Evolutionary conservation across 75 land plant genomes (phyloP).

Genomic region (Sequoia sempervirens): DNA sequence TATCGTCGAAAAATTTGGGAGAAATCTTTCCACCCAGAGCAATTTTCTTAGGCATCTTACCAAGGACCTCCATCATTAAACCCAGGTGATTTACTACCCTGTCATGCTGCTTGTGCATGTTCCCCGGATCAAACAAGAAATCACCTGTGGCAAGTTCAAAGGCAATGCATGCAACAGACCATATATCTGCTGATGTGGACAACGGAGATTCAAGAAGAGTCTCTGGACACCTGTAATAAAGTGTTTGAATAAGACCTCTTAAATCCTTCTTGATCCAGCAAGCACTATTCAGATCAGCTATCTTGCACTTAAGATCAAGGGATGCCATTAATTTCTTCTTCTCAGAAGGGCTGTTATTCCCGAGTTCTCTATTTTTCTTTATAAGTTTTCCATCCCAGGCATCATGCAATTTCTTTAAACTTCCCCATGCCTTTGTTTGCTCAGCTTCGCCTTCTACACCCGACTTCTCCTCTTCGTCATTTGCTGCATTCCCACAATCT

Average conservation of each 20-base stretch:
- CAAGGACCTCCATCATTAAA: conserved; percentile 81
- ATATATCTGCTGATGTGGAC: conserved; percentile 82
- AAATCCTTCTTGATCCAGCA: conserved; percentile 77
- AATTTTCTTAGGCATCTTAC: conserved; percentile 75
- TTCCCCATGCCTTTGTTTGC: conserved; percentile 2
- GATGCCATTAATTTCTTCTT: conserved; percentile 34
- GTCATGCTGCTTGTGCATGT: not conserved
- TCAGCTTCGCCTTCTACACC: not conserved
- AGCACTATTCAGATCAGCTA: conserved; percentile 83
- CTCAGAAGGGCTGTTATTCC: conserved; percentile 28
- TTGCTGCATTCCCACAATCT: conserved; percentile 19
- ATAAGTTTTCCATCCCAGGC: conserved; percentile 6
- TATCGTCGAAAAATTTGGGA: conserved; percentile 58
- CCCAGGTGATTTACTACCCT: conserved; percentile 64
- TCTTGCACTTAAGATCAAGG: conserved; percentile 64
- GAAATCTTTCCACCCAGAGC: conserved; percentile 69
- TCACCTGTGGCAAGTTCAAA: no score
- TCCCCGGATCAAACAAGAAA: conserved; percentile 74
- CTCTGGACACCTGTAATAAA: conserved; percentile 87
- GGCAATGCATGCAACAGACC: conserved; percentile 56
- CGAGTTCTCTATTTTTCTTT: conserved; percentile 5
- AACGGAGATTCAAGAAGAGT: conserved; percentile 74
- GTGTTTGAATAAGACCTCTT: conserved; percentile 77
- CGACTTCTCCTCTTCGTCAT: not conserved
- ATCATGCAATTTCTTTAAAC: not conserved